Base-by-base conservation (phyloP, 495 filamentous ascomycete genomes). In the Penicillium samsonianum region DNA sequence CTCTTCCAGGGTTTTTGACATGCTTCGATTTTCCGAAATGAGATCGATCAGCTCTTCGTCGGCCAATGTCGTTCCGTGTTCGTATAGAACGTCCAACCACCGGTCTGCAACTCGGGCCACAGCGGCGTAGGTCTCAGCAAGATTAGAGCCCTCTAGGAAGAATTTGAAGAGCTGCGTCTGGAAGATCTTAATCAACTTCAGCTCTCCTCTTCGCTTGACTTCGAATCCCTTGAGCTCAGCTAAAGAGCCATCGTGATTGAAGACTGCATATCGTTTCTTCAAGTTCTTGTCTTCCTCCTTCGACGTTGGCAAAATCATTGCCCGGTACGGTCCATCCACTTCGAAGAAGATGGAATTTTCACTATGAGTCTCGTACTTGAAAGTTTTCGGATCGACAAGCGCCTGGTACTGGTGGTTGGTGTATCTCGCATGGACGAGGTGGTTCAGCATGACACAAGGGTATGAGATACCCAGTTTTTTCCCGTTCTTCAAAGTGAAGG, bases 291-390 rank as follows among this genome's bases (percentile, higher is more conserved):
- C 91, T 72, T 97, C 94, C 70, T 99, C 94, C 66, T 98, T 97
- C 0, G 92, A 96, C 4, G 94, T 97, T 25, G 94, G 94, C 42
- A 99, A 73, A 47, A 99, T 88, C 94, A 99, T 99, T 59, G 94
- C 94, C 71, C 82, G 87, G 77, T 99, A 99, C 0, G 94, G 94
- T 4, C 94, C 94, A 65, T 99, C 94, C 26, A 99, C 94, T 72
- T 99, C 94, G 73, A 99, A 99, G 77, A 99, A 98, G 67, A 99
- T 99, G 23, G 92, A 90, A 73, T 99, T 99, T 64, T 99, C 94
- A 70, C 92, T 97, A 65, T 93, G 87, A 0, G 92, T 98, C 65
- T 95, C 88, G 67, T 99, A 99, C 64, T 84, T 88, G 82, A 91
- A 92, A 1, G 85, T 88, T 33, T 80, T 77, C 3, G 84, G 85